phyloP scores from a whole-genome alignment of 2,329 filamentous ascomycete genomes.

The Colletotrichum sp. region DNA sequence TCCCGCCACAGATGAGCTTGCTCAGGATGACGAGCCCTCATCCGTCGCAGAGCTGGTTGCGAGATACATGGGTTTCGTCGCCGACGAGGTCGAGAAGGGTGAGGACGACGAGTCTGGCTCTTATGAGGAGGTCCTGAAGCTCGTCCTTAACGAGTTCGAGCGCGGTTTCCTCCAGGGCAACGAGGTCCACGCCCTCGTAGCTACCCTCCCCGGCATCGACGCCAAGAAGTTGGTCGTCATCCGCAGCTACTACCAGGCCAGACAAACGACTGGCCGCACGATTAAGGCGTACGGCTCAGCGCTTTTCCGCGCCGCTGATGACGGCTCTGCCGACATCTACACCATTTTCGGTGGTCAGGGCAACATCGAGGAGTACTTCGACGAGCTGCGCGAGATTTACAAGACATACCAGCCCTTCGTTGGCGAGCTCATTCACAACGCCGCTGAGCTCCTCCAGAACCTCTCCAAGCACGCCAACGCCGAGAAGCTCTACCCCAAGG shows the following conservation, averaged over 20 bases:
- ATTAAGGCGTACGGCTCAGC: conserved; percentile 95
- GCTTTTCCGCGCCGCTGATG: conserved; percentile 84
- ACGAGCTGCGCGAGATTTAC: conserved; percentile 92
- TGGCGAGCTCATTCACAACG: conserved; percentile 79
- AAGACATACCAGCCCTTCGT: conserved; percentile 91
- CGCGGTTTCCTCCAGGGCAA: conserved; percentile 93
- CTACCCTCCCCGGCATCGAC: conserved; percentile 85
- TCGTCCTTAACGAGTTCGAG: conserved; percentile 95
- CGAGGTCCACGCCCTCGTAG: conserved; percentile 91
- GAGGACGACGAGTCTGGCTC: conserved; percentile 89
- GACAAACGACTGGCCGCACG: conserved; percentile 80
- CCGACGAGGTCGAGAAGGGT: conserved; percentile 86
- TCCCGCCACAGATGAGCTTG: conserved; percentile 92
- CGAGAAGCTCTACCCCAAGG: conserved; percentile 96
- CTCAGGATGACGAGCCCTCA: conserved; percentile 98
- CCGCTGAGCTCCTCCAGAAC: conserved; percentile 86
- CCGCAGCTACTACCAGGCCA: conserved; percentile 88
- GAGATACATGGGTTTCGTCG: conserved; percentile 90
- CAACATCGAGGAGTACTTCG: conserved; percentile 99
- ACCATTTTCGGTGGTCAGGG: conserved; percentile 96
- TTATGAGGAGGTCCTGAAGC: conserved; percentile 90
- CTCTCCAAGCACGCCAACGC: conserved; percentile 84
- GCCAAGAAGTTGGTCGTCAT: conserved; percentile 92
- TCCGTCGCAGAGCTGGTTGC: conserved; percentile 92
- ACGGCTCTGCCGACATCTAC: conserved; percentile 85